A percentile compares a stretch with the other conserved stretches of the same genome.
These are phyloP conservation scores for Aspergillus ustus DNA, from an alignment of 2,329 filamentous ascomycete genomes.

Conservation along the genomic window DNA sequence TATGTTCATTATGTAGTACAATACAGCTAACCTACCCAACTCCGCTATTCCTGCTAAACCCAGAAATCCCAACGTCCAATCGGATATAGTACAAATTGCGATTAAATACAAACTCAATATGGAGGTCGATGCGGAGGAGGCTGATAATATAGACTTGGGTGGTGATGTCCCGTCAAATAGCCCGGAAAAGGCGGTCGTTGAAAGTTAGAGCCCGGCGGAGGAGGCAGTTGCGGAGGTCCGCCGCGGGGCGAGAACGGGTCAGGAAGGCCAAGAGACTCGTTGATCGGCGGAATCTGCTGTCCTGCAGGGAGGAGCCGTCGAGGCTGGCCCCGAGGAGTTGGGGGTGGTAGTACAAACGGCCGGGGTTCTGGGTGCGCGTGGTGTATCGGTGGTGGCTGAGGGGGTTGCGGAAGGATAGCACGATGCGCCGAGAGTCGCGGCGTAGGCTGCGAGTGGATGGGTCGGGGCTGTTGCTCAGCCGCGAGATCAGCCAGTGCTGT, in stretches of 20 bases:
- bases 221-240: slow-evolving; percentile 45
- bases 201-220: slow-evolving; percentile 45
- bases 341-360: slow-evolving; percentile 34
- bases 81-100: slow-evolving; percentile 6
- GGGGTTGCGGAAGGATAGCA: slow-evolving; percentile 36
- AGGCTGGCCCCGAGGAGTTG: slow-evolving; percentile 35
- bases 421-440: slow-evolving; percentile 44
- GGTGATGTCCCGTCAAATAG: slow-evolving; percentile 30
- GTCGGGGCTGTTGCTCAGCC: slow-evolving; percentile 36
- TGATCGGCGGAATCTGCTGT: slow-evolving; percentile 36
- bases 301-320: slow-evolving; percentile 44
- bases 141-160: slow-evolving; percentile 30
- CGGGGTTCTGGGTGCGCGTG: slow-evolving; percentile 39
- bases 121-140: slow-evolving; percentile 26
- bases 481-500: slow-evolving; percentile 42
- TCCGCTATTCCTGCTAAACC: slow-evolving; percentile 2
- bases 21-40: slow-evolving; percentile 9
- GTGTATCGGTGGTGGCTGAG: slow-evolving; percentile 20
- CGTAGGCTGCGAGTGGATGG: slow-evolving; percentile 48
- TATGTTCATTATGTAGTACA: slow-evolving; percentile 9
- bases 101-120: slow-evolving; percentile 9
- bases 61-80: slow-evolving; percentile 5
- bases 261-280: slow-evolving; percentile 40
- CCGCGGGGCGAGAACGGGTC: slow-evolving; percentile 42
- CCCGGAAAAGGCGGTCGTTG: slow-evolving; percentile 37